Conservation (phyloP, 371 early-diverging fungal genomes). For the Rhizopus microsporus region DNA sequence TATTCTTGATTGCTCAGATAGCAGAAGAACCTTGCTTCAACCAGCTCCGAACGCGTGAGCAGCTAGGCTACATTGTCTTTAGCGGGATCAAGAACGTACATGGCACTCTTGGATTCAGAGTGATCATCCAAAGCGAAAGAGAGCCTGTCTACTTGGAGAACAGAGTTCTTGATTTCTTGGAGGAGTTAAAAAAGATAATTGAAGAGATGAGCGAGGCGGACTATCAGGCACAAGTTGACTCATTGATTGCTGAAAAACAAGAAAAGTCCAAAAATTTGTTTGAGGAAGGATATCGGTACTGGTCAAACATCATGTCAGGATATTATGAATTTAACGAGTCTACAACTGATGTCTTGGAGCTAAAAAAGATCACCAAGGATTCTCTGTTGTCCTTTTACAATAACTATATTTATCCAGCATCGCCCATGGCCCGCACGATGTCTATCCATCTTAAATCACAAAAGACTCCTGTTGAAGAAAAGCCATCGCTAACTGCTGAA, state of each 20-base stretch:
- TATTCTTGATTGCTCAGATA: constrained; percentile 75
- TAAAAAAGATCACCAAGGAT: constrained; percentile 50
- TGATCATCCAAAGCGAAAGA: constrained; percentile 87
- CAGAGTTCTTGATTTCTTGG: constrained; percentile 77
- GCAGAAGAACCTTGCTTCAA: constrained; percentile 89
- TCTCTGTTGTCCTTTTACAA: constrained; percentile 63
- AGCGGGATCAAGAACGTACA: constrained; percentile 63
- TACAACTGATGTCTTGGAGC: constrained; percentile 55
- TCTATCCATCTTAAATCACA: constrained; percentile 70
- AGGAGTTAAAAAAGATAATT: constrained; percentile 52
- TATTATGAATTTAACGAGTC: constrained; percentile 85
- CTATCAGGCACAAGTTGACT: constrained; percentile 70
- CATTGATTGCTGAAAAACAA: constrained; percentile 67
- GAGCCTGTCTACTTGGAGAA: constrained; percentile 80
- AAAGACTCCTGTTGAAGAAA: constrained; percentile 28
- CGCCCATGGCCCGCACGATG: constrained; percentile 58
- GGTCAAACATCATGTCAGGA: constrained; percentile 73
- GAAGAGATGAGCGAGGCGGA: constrained; percentile 70
- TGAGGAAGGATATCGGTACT: constrained; percentile 76
- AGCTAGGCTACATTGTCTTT: constrained; percentile 84
- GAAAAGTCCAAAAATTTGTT: constrained; percentile 84
- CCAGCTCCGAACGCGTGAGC: constrained; percentile 88
- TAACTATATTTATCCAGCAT: constrained; percentile 54
- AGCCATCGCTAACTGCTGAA: constrained; percentile 18
- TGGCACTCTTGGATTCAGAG: constrained; percentile 61